Conservation (phyloP, 352 stramenopile genomes). For the Pythium brassicae region DNA sequence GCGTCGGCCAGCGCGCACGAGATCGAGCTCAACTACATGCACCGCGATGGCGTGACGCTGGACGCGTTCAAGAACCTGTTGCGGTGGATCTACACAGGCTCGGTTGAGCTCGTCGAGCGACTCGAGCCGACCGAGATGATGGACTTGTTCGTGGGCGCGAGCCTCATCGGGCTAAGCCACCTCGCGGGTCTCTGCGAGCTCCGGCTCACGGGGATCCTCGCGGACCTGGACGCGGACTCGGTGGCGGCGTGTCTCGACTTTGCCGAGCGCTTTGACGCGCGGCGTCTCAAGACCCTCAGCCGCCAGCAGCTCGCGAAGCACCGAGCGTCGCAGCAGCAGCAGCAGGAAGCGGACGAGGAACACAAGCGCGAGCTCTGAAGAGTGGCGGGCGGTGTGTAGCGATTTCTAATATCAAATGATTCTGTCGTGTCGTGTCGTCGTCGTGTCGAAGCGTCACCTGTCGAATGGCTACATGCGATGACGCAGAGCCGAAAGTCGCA, state of each 20-base stretch:
- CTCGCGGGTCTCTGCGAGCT: constrained; percentile 59
- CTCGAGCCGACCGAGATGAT: constrained; percentile 62
- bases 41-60: constrained; percentile 62
- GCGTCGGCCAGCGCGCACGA: constrained; percentile 22
- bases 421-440: no score
- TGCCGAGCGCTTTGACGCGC: constrained; percentile 51
- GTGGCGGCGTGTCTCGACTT: constrained; percentile 61
- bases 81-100: constrained; percentile 73
- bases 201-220: constrained; percentile 46
- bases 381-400: neutral
- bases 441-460: neutral
- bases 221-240: constrained; percentile 43
- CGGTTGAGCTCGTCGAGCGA: constrained; percentile 33
- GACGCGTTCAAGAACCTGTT: constrained; percentile 56
- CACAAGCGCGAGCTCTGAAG: neutral
- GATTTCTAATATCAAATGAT: no score
- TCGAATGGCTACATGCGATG: neutral
- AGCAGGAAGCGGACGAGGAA: neutral
- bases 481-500: no score
- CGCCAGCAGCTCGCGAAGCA: constrained; percentile 27
- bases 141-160: constrained; percentile 67
- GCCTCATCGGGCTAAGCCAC: constrained; percentile 46
- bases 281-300: constrained; percentile 42
- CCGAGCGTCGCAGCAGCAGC: constrained; percentile 2
- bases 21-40: constrained; percentile 69